Evolutionary conservation across 352 stramenopile species (phyloP), one percentile per base, ranked within the genome.

Genomic region (Phytophthora brassicae): DNA sequence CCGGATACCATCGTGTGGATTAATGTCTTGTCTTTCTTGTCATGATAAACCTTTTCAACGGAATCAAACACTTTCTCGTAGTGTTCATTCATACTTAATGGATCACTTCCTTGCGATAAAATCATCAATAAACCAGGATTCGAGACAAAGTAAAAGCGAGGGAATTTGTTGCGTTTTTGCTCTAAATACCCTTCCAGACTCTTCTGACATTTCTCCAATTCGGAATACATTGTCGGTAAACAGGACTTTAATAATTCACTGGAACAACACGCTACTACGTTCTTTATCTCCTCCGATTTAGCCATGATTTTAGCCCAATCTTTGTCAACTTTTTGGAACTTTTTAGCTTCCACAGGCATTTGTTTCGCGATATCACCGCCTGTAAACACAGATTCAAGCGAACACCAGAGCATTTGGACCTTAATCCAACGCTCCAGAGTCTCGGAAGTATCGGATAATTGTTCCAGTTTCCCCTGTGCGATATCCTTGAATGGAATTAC

Each of bases 11-110:
- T 97, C 17, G 79, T 94, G 56, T 96, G 83, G 58, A 98, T 97
- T 42, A 98, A 76, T 8, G 94, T 98, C 72, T 98, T 98, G 80
- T 99, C 96, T 56, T 99, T 98, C 62, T 98, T 98, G 75, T 99
- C 96, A 64, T 99, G 96, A 47, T 97, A 96, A 2, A 99, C 97
- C 43, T 96, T 97, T 49, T 98, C 94, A 43, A 99, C 96, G n/a
- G 95, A 97, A 73, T 99, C 97, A 68, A 99, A 99, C 12, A 99
- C 94, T 68, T 99, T 99, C 62, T 99, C 96, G 70, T 99, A 99
- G 79, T 99, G 97, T 35, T 98, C 91, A 64, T 99, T 98, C 92
- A 99, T 99, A 65, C 94, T 97, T 58, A 98, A 74, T 5, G 97
- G 97, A 72, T 99, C 97, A 41, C 90, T 98, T 35, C 92, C 97